These are phyloP conservation scores for Fusarium nematophilum DNA, from an alignment of 2,329 filamentous ascomycete species.

Conservation along the genomic window DNA sequence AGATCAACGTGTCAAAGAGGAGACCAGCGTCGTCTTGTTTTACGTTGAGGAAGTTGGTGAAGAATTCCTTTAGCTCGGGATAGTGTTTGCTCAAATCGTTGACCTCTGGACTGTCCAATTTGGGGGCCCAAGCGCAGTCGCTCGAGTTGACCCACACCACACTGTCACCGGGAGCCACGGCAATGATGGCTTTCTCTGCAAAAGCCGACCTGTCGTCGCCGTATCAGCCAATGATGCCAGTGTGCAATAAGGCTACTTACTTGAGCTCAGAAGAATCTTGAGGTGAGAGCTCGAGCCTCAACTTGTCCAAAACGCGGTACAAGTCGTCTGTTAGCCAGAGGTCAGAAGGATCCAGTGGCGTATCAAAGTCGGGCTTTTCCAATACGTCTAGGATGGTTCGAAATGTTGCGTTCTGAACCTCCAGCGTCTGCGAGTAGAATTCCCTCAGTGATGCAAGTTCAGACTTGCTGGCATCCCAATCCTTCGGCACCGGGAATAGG, in stretches of 20 bases:
- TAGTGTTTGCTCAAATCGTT: slow-evolving; percentile 38
- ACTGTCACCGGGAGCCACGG: slow-evolving; percentile 23
- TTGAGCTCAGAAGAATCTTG: slow-evolving; percentile 29
- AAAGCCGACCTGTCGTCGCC: slow-evolving; percentile 13
- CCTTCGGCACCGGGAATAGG: slow-evolving; percentile 33
- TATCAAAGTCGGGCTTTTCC: slow-evolving; percentile 34
- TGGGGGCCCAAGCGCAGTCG: slow-evolving; percentile 37
- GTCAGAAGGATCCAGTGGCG: slow-evolving; percentile 31
- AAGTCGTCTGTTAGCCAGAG: slow-evolving; percentile 33
- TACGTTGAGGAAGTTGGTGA: slow-evolving; percentile 33
- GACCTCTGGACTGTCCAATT: slow-evolving; percentile 28
- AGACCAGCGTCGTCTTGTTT: slow-evolving; percentile 31
- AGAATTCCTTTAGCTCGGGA: slow-evolving; percentile 35
- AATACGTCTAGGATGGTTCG: slow-evolving; percentile 27
- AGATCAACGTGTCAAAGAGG: slow-evolving; percentile 33
- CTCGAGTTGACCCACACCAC: slow-evolving; percentile 28
- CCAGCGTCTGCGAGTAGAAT: slow-evolving; percentile 35
- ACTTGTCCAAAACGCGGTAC: slow-evolving; percentile 34
- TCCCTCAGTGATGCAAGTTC: slow-evolving; percentile 36
- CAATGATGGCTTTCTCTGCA: slow-evolving; percentile 17
- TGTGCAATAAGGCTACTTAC: background rate
- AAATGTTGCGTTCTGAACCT: slow-evolving; percentile 32
- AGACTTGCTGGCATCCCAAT: slow-evolving; percentile 40
- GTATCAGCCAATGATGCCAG: background rate
- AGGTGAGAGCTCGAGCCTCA: slow-evolving; percentile 25